phyloP scores from a whole-genome alignment of 768 basidiomycete species.

The Rhizopogon roseolus region DNA sequence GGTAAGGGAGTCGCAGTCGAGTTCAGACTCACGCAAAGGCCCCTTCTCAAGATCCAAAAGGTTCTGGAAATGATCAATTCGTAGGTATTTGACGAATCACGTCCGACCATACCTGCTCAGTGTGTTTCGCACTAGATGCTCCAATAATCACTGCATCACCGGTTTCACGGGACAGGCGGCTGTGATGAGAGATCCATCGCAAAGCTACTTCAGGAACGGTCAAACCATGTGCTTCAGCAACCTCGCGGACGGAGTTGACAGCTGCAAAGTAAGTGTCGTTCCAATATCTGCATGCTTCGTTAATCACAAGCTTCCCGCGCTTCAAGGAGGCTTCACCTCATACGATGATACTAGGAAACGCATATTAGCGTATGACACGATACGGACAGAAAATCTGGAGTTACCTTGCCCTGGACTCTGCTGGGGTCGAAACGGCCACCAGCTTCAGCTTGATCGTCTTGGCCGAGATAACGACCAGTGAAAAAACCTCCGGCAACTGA shows the following conservation, averaged over 20 bases:
- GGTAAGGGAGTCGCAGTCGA: not conserved
- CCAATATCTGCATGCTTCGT: conserved; percentile 39
- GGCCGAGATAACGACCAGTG: conserved; percentile 33
- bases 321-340: conserved; percentile 30
- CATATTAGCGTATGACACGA: not conserved
- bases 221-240: conserved; percentile 46
- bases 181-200: conserved; percentile 49
- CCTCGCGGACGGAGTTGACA: conserved; percentile 37
- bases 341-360: conserved; percentile 29
- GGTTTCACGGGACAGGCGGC: conserved; percentile 37
- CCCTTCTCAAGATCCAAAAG: conserved; percentile 51
- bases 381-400: not conserved
- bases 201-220: conserved; percentile 43
- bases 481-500: conserved; percentile 35
- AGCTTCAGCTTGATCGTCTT: conserved; percentile 36
- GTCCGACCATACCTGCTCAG: conserved; percentile 36
- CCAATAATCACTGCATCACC: conserved; percentile 43
- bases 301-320: not conserved
- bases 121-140: conserved; percentile 43
- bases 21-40: conserved; percentile 39
- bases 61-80: conserved; percentile 27
- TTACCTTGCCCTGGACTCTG: conserved; percentile 42
- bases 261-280: conserved; percentile 49
- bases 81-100: not conserved
- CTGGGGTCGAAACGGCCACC: conserved; percentile 56